Evolutionary conservation across 192 early-diverging fungal species (phyloP).

Genomic region (Podila epigama): DNA sequence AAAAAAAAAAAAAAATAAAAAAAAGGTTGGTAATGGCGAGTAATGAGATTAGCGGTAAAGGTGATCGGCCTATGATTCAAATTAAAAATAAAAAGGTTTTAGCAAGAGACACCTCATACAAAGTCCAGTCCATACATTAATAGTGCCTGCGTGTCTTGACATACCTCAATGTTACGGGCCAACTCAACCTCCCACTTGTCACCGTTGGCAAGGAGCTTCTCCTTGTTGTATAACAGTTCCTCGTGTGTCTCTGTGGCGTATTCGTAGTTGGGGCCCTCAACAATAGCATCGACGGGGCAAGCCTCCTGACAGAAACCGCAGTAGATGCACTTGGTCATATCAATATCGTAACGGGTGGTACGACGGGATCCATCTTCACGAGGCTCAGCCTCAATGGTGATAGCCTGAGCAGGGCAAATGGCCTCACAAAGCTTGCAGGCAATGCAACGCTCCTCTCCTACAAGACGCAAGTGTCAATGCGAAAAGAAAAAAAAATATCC

Average conservation of each 20-base stretch:
- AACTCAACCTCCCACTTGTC: constrained; percentile 98
- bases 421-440: constrained; percentile 98
- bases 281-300: constrained; percentile 97
- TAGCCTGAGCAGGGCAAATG: constrained; percentile 97
- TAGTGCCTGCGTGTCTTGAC: no score
- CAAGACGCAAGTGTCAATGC: not conserved
- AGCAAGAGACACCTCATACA: no score
- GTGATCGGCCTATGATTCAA: constrained; percentile 47
- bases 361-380: constrained; percentile 93
- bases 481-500: no score
- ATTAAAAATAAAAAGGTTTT: no score
- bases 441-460: constrained; percentile 98
- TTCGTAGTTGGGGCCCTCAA: constrained; percentile 97
- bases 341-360: constrained; percentile 98
- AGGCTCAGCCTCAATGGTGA: constrained; percentile 97
- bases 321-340: constrained; percentile 99
- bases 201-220: constrained; percentile 94
- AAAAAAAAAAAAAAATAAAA: not conserved
- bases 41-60: constrained; percentile 62
- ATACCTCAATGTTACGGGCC: constrained; percentile 73
- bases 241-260: constrained; percentile 96
- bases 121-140: not conserved
- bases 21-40: not conserved
- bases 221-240: constrained; percentile 98
- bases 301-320: constrained; percentile 98